phyloP scores from a whole-genome alignment of 2,329 filamentous ascomycete species.

The Diaporthe ilicicola region DNA sequence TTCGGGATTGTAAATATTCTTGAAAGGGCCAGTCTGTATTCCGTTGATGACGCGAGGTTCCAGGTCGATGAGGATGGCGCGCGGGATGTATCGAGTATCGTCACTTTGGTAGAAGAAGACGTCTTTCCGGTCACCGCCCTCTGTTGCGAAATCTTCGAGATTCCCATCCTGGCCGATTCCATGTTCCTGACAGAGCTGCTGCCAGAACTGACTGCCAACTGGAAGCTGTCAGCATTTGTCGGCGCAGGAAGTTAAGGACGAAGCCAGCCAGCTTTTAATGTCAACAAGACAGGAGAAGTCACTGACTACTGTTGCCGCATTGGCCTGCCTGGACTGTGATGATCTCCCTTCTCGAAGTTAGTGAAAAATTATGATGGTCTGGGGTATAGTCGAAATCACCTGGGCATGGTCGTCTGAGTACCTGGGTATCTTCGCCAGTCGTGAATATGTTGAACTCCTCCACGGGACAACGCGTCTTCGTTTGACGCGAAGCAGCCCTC shows the following conservation, averaged over 20 bases:
- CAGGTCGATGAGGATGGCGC: slow-evolving; percentile 93
- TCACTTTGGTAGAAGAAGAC: slow-evolving; percentile 99
- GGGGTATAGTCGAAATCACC: slow-evolving; percentile 37
- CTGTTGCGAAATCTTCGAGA: slow-evolving; percentile 95
- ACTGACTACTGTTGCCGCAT: slow-evolving; percentile 98
- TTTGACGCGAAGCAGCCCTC: slow-evolving; percentile 19
- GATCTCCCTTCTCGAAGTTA: slow-evolving; percentile 76
- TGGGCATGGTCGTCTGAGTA: slow-evolving; percentile 42
- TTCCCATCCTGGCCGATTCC: slow-evolving; percentile 98
- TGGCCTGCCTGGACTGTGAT: slow-evolving; percentile 99
- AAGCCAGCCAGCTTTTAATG: slow-evolving; percentile 34
- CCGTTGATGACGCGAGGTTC: slow-evolving; percentile 92
- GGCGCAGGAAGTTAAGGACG: slow-evolving; percentile 26
- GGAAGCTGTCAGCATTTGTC: slow-evolving; percentile 43
- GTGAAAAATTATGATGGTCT: background rate
- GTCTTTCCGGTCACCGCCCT: slow-evolving; percentile 97
- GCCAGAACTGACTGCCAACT: slow-evolving; percentile 99
- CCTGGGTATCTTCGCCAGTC: background rate
- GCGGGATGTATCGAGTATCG: slow-evolving; percentile 96
- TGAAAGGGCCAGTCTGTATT: slow-evolving; percentile 93
- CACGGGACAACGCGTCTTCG: background rate
- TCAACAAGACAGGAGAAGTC: slow-evolving; percentile 8
- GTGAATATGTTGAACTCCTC: slow-evolving; percentile 6
- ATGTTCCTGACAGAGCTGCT: slow-evolving; percentile 97
- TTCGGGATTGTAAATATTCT: slow-evolving; percentile 99